Conservation (phyloP, 2,329 filamentous ascomycete genomes). For the Alternaria panax region DNA sequence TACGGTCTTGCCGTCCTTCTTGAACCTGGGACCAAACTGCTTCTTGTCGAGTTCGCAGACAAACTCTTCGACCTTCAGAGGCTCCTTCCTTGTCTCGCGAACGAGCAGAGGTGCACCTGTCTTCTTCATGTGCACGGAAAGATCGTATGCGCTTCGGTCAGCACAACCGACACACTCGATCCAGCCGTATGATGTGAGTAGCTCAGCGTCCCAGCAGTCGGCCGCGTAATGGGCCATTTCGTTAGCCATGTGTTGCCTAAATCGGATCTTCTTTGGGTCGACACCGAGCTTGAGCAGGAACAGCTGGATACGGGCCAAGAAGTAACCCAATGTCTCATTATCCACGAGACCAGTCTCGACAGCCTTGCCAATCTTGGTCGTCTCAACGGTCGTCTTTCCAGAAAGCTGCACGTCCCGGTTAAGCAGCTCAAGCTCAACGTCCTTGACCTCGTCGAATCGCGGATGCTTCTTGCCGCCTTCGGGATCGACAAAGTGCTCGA, state of each 20-base stretch:
- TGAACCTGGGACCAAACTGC: constrained; percentile 93
- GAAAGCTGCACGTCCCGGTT: constrained; percentile 85
- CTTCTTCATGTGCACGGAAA: constrained; percentile 91
- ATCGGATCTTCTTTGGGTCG: constrained; percentile 86
- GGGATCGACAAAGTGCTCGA: constrained; percentile 97
- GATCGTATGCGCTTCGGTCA: constrained; percentile 92
- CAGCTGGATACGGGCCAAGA: constrained; percentile 89
- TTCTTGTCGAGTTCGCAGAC: constrained; percentile 89
- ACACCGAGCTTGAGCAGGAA: constrained; percentile 91
- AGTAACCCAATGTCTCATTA: constrained; percentile 98
- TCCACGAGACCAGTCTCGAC: constrained; percentile 85
- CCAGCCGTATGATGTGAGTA: constrained; percentile 93
- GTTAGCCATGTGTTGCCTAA: constrained; percentile 95
- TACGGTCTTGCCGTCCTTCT: constrained; percentile 85
- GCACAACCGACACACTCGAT: constrained; percentile 98
- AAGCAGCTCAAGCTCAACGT: constrained; percentile 83
- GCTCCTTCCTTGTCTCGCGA: constrained; percentile 79
- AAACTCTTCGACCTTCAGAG: constrained; percentile 84
- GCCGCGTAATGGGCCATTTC: constrained; percentile 93
- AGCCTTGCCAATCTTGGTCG: constrained; percentile 82
- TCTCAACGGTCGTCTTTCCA: constrained; percentile 79
- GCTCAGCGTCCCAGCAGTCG: constrained; percentile 98
- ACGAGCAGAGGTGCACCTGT: constrained; percentile 88
- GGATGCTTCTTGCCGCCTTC: constrained; percentile 92
- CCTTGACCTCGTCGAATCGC: constrained; percentile 84